Base-by-base conservation (phyloP, 1,284 basidiomycete species). In the Apiotrichum gamsii region DNA sequence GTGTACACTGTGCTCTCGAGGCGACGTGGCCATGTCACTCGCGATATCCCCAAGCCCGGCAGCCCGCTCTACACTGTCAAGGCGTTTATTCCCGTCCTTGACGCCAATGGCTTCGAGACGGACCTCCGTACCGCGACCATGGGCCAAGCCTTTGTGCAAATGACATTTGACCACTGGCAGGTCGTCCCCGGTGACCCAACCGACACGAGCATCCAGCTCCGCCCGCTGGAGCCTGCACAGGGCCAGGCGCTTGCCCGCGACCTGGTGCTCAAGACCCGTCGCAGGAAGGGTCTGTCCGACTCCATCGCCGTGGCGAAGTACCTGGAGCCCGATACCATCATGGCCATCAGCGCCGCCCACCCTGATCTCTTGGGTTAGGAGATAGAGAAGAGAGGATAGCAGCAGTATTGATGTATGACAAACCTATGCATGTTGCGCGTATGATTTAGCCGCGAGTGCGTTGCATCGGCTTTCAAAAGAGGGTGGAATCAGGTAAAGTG, bases 101-200 rank as follows among this genome's bases (percentile, higher is more conserved):
- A 99, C 65, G 89, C 95, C 29, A 97, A 96, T 65, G 95, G 95
- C 0, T 98, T 99, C 72, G 95, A 99, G 76, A 96, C 93, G 6
- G 95, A 99, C 75, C 74, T 99, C 65, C 77, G 95, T 59, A 97
- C 93, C 32, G 90, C 93, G 41, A 98, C 95, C 20, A 87, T 95
- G 71, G 95, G 95, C 19, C 91, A 96, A 72, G 95, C 95, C 14
- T 97, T 98, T 76, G 93, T 88, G 61, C 76, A 94, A 58, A 93
- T 96, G 73, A 81, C 86, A 49, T 98, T 98, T 72, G 90, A 95
- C 71, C 95, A 99, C 67, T 99, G 95, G 94, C 86, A 87, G 33
- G 89, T 96, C 62, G 94, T 97, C 14, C 94, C 94, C 54, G 94
- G 93, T 82, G 93, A 97, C 75, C 95, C 95, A 36, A 93, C 87